Conservation (phyloP, 2,329 filamentous ascomycete species). For the Trichoderma sp. region DNA sequence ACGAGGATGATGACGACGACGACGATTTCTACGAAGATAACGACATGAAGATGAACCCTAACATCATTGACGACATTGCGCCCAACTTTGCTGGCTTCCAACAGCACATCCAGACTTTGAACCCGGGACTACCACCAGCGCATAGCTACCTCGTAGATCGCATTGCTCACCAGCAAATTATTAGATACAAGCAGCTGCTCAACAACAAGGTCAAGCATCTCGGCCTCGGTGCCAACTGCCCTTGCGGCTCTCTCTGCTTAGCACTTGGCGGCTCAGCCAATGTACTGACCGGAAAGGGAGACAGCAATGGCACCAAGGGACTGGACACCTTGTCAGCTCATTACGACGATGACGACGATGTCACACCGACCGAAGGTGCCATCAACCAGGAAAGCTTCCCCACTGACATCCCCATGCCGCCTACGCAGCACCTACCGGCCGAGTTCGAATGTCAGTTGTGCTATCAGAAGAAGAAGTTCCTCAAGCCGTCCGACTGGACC, state of each 20-base stretch:
- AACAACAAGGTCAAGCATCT: constrained; percentile 69
- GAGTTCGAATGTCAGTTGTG: constrained; percentile 89
- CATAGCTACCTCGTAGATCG: constrained; percentile 70
- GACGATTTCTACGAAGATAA: constrained; percentile 55
- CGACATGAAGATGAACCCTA: constrained; percentile 61
- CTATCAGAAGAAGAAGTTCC: constrained; percentile 79
- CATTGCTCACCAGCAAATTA: constrained; percentile 76
- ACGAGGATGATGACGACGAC: constrained; percentile 60
- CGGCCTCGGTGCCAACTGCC: constrained; percentile 59
- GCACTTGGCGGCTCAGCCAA: constrained; percentile 64
- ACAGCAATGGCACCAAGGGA: constrained; percentile 33
- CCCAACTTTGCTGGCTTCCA: constrained; percentile 76
- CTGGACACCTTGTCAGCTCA: constrained; percentile 55
- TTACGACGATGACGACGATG: constrained; percentile 58
- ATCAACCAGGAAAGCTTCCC: constrained; percentile 76
- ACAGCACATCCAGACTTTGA: constrained; percentile 68
- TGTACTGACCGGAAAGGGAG: constrained; percentile 56
- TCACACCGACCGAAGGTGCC: constrained; percentile 65
- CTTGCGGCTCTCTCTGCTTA: constrained; percentile 61
- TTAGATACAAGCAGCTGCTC: constrained; percentile 75
- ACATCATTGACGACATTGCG: constrained; percentile 64
- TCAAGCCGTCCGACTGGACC: constrained; percentile 93
- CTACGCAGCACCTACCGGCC: constrained; percentile 72
- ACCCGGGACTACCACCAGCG: constrained; percentile 62
- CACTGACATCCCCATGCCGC: constrained; percentile 75